phyloP scores from a whole-genome alignment of 352 stramenopile species.

The Globisporangium uncinulatum region DNA sequence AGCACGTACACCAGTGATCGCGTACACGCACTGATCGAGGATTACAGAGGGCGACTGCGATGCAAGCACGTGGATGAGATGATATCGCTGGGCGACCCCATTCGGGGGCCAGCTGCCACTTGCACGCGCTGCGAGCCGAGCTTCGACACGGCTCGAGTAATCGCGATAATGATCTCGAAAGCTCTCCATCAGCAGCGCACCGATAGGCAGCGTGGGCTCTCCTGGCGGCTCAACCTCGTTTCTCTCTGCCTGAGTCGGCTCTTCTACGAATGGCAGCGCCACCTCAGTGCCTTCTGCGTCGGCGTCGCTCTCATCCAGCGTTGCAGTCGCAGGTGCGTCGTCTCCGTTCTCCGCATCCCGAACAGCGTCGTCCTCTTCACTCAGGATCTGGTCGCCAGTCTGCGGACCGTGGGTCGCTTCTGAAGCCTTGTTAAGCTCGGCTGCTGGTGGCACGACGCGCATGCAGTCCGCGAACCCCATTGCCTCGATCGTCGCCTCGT shows the following conservation, averaged over 20 bases:
- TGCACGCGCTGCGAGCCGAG: constrained; percentile 7
- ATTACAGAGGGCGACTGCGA: constrained; percentile 41
- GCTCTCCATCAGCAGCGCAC: constrained; percentile 18
- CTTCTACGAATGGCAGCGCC: constrained; percentile 1
- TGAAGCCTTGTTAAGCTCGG: background rate
- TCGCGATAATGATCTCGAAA: constrained; percentile 27
- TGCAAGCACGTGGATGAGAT: constrained; percentile 38
- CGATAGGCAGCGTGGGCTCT: constrained; percentile 31
- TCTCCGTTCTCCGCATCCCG: constrained; percentile 12
- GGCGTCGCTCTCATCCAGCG: background rate
- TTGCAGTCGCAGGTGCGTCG: background rate
- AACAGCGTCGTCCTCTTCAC: background rate
- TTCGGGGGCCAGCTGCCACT: background rate
- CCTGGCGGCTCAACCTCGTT: constrained; percentile 29
- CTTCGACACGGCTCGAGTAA: constrained; percentile 23
- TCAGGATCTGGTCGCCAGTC: background rate
- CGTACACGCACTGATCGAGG: constrained; percentile 49
- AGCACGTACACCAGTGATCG: constrained; percentile 48
- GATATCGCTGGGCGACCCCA: constrained; percentile 10
- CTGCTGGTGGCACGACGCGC: background rate
- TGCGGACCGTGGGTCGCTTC: background rate
- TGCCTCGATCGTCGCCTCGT: constrained; percentile 8
- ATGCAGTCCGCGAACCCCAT: constrained; percentile 27
- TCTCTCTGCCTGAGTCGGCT: constrained; percentile 24
- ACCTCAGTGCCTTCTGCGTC: background rate